Base-by-base conservation (phyloP, 2,329 filamentous ascomycete species). In the Knoxdaviesia proteae region DNA sequence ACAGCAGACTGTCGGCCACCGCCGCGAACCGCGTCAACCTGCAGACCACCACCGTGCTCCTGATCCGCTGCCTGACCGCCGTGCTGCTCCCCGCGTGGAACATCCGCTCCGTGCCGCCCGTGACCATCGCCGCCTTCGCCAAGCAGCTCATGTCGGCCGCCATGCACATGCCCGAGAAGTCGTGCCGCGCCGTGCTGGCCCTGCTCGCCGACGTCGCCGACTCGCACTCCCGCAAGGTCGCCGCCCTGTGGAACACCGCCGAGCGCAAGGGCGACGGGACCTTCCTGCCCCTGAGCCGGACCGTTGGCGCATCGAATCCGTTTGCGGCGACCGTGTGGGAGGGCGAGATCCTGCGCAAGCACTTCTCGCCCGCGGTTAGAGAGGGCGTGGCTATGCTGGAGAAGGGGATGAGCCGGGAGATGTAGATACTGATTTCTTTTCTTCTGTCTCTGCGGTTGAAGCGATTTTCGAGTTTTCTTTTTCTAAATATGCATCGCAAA, bases 301-400 rank as follows among this genome's bases (percentile, higher is more conserved):
- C 79, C 48, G 71, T 92, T 4, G 88, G 94, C 59, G 77, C 74
- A 6, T 87, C 80, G 50, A 96, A 96, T 60, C 86, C 88, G 1
- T 93, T 90, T 59, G 82, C 87, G 0, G 75, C 77, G 5, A 94
- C 84, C 0, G 70, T 92, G 1, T 98, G 88, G 90, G 90, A 96
- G 56, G 86, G 84, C 0, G 90, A 96, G 62, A 56, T 98, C 45
- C 57, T 98, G 51, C 69, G 79, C 54, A 69, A 72, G 50, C 90
- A 98, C 61, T 98, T 82, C 56, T 86, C 81, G 51, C 88, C 87
- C 6, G 78, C 78, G 53, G 80, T 98, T 1, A 69, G 84, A 49
- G 84, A 93, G 53, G 80, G 79, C 1, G 64, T 81, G 5, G 70
- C 71, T 57, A 58, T 69, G 38, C 62, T 87, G 55, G 80, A 86